phyloP scores from a whole-genome alignment of 129 eudicot species.

The Tanacetum coccineum region DNA sequence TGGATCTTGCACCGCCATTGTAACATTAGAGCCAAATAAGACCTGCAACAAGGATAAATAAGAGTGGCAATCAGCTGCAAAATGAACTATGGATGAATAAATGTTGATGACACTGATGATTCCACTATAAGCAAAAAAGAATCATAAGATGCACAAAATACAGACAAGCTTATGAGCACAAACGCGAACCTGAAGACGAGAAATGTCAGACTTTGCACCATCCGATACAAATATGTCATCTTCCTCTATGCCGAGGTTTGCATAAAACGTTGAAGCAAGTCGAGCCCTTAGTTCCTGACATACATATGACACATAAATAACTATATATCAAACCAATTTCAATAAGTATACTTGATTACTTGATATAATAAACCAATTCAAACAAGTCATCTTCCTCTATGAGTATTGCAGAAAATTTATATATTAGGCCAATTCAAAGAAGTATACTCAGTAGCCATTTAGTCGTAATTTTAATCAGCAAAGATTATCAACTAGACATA shows the following conservation, averaged over 20 bases:
- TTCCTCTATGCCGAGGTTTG: constrained; percentile 75
- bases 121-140: neutral
- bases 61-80: constrained; percentile 4
- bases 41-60: constrained; percentile 45
- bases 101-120: neutral
- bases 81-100: neutral
- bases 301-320: constrained; percentile 7
- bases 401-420: too few relatives aligned
- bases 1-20: constrained; percentile 95
- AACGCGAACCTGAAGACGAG: constrained; percentile 80
- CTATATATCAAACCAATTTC: neutral
- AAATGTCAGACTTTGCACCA: constrained; percentile 95
- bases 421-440: neutral
- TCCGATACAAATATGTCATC: constrained; percentile 91
- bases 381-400: too few relatives aligned
- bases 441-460: neutral
- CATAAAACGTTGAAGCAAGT: constrained; percentile 69
- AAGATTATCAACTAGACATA: constrained; percentile 19
- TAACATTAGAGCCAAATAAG: constrained; percentile 81
- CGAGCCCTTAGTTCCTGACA: constrained; percentile 69
- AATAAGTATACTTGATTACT: neutral
- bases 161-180: neutral
- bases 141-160: neutral
- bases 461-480: constrained; percentile 1
- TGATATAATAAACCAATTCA: neutral